Percentiles rank a stretch among this genome's conserved stretches.
These are phyloP conservation scores for Trichoderma afroharzianum DNA, from an alignment of 2,329 filamentous ascomycete species.

Conservation along the genomic window DNA sequence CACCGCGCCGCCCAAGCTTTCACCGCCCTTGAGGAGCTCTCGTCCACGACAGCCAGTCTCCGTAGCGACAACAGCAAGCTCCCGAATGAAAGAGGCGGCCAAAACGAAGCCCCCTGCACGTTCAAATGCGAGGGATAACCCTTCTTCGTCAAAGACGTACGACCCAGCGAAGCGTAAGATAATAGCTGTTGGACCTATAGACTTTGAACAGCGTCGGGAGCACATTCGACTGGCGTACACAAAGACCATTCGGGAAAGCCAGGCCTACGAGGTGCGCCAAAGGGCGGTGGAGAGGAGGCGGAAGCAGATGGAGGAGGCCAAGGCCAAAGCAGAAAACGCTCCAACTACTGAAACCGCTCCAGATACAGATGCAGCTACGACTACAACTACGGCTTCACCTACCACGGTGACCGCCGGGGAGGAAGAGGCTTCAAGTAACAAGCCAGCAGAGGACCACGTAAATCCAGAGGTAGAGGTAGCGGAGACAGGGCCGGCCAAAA, in stretches of 20 bases:
- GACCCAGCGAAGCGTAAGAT: constrained; percentile 47
- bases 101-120: constrained; percentile 47
- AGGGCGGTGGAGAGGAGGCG: constrained; percentile 47
- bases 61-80: constrained; percentile 66
- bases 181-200: constrained; percentile 67
- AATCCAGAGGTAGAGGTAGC: neutral
- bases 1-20: constrained; percentile 64
- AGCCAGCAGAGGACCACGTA: neutral
- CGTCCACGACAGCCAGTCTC: constrained; percentile 77
- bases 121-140: constrained; percentile 25
- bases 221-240: constrained; percentile 82
- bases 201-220: constrained; percentile 78
- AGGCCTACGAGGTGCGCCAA: constrained; percentile 55
- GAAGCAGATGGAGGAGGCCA: constrained; percentile 47
- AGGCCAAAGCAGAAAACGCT: constrained; percentile 36
- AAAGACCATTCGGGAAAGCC: constrained; percentile 73
- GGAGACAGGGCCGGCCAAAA: neutral
- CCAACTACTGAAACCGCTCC: neutral
- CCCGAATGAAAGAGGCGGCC: constrained; percentile 62
- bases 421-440: neutral
- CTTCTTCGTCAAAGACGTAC: constrained; percentile 30
- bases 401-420: neutral
- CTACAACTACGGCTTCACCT: constrained; percentile 4
- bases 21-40: constrained; percentile 76
- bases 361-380: neutral